phyloP scores from a whole-genome alignment of 2,329 filamentous ascomycete species.

The Davidsoniella australis region DNA sequence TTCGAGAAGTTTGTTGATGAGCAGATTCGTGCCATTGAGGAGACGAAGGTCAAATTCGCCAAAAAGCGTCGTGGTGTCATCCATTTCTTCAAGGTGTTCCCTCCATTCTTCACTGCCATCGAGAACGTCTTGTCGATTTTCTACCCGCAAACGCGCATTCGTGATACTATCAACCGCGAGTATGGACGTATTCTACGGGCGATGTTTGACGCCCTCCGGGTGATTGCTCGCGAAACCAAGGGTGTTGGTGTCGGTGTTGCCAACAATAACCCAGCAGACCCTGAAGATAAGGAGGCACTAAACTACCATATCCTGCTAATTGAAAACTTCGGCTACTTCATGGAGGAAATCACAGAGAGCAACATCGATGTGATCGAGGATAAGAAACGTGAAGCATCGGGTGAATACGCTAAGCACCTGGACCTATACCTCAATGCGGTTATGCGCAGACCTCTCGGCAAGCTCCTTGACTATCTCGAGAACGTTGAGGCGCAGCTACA shows the following conservation, averaged over 20 bases:
- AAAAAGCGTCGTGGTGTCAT: slow-evolving; percentile 97
- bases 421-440: slow-evolving; percentile 72
- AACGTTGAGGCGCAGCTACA: slow-evolving; percentile 61
- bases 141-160: slow-evolving; percentile 38
- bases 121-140: slow-evolving; percentile 61
- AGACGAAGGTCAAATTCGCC: slow-evolving; percentile 86
- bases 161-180: slow-evolving; percentile 66
- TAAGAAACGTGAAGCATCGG: slow-evolving; percentile 62
- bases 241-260: slow-evolving; percentile 24
- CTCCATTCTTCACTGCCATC: slow-evolving; percentile 62
- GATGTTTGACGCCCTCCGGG: slow-evolving; percentile 94
- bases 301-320: slow-evolving; percentile 96
- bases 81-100: slow-evolving; percentile 86
- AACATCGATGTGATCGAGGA: slow-evolving; percentile 60
- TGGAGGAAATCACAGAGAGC: slow-evolving; percentile 66
- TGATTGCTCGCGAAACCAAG: slow-evolving; percentile 64
- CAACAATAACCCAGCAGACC: slow-evolving; percentile 28
- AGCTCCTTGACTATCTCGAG: slow-evolving; percentile 80
- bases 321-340: slow-evolving; percentile 97
- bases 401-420: slow-evolving; percentile 77
- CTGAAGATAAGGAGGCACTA: slow-evolving; percentile 86
- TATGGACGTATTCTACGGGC: slow-evolving; percentile 80
- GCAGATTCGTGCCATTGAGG: slow-evolving; percentile 87
- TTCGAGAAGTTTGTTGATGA: slow-evolving; percentile 88
- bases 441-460: slow-evolving; percentile 75